Evolutionary conservation across 75 land plant species (phyloP).

Genomic region (Chamaecyparis obtusa): DNA sequence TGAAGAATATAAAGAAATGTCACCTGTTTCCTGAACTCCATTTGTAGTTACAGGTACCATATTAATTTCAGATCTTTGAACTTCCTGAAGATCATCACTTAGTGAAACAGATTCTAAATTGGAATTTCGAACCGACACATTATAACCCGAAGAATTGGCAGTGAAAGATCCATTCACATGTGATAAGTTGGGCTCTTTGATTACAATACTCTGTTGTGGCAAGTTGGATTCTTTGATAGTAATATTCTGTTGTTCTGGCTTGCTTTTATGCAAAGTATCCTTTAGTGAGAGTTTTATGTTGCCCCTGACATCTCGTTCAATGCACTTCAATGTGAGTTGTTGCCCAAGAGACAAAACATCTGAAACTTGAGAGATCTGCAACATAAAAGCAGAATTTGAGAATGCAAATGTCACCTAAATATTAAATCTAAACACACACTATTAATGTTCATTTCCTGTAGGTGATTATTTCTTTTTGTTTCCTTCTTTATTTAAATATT

Average conservation of each 20-base stretch:
- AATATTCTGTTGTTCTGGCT: background rate
- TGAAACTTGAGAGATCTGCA: conserved; percentile 72
- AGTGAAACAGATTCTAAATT: background rate
- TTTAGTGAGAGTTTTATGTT: conserved; percentile 83
- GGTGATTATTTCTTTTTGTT: no score
- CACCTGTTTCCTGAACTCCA: background rate
- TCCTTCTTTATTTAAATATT: no score
- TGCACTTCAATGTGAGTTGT: conserved; percentile 70
- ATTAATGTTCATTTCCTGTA: no score
- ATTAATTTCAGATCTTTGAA: background rate
- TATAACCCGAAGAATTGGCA: background rate
- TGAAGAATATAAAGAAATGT: conserved; percentile 12
- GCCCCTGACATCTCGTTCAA: conserved; percentile 86
- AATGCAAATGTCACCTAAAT: background rate
- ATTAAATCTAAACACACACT: background rate
- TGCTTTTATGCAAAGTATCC: conserved; percentile 30
- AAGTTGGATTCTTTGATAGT: conserved; percentile 8
- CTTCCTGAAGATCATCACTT: background rate
- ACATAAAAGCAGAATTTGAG: background rate
- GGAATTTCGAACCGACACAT: background rate
- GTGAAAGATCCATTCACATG: background rate
- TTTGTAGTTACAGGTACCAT: background rate
- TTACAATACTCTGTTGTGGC: background rate
- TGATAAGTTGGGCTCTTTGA: conserved; percentile 8
- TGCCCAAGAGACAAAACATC: conserved; percentile 87